Percentiles rank a stretch among this genome's conserved stretches.
Conservation (phyloP, 2,329 filamentous ascomycete species). For the Lasiodiplodia hormozganensis region DNA sequence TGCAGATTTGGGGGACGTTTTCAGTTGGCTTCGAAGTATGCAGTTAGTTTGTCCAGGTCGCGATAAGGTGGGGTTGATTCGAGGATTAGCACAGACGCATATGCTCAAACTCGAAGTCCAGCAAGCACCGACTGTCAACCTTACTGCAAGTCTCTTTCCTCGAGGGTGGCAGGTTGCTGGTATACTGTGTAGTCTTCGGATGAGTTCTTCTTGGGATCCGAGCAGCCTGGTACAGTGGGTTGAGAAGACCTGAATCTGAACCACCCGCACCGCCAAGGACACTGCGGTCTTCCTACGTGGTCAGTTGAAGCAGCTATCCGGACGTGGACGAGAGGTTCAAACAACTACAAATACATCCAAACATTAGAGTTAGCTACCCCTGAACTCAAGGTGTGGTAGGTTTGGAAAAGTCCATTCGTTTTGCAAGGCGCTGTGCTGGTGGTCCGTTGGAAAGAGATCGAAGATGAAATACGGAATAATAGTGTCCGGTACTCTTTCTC, state of each 20-base stretch:
- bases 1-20: background rate
- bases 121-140: background rate
- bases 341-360: no score
- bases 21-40: background rate
- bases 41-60: background rate
- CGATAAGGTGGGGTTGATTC: background rate
- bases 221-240: background rate
- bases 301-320: no score
- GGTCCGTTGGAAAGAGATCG: background rate
- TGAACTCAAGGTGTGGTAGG: no score
- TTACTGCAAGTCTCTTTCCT: background rate
- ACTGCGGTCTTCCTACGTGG: no score
- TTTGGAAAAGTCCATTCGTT: no score
- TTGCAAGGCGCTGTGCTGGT: background rate
- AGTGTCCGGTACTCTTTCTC: background rate
- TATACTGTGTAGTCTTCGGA: background rate
- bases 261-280: no score
- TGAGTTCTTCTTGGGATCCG: background rate
- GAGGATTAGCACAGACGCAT: background rate
- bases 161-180: background rate
- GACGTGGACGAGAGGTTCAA: no score
- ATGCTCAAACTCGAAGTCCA: background rate
- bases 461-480: background rate
- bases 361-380: no score
- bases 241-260: no score